Conservation (phyloP, 2,329 filamentous ascomycete genomes). For the Colletotrichum trifolii region DNA sequence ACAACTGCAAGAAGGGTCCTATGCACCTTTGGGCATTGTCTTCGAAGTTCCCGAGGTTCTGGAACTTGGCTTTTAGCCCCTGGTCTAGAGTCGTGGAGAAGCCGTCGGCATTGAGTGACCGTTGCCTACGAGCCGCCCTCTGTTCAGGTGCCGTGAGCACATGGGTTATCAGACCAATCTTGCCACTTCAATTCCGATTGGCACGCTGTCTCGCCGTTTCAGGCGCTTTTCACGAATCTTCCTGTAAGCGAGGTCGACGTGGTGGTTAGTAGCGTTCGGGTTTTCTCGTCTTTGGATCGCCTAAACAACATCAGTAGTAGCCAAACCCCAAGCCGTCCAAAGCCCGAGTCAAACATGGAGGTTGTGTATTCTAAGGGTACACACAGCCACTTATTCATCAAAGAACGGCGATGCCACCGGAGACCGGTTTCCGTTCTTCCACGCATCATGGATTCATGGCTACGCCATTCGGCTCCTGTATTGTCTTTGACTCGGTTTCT, state of each 20-base stretch:
- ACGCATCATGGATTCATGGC: constrained; percentile 4
- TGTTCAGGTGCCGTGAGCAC: constrained; percentile 7
- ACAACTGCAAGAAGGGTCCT: too few relatives aligned
- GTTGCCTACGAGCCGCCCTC: neutral
- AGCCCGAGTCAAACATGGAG: too few relatives aligned
- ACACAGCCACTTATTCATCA: constrained; percentile 23
- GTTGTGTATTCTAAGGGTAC: neutral
- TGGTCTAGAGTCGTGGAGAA: too few relatives aligned
- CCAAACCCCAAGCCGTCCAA: too few relatives aligned
- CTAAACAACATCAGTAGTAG: too few relatives aligned
- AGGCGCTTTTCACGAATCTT: neutral
- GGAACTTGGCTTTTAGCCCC: neutral
- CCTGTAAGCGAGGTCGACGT: neutral
- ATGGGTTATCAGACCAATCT: constrained; percentile 2
- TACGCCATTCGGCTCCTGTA: neutral
- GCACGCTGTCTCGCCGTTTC: constrained; percentile 10
- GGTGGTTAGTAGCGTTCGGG: too few relatives aligned
- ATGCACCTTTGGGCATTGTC: too few relatives aligned
- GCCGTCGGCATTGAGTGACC: neutral
- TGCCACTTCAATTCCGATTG: neutral
- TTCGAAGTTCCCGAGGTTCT: neutral
- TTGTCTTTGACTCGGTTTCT: constrained; percentile 1
- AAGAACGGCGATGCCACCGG: constrained; percentile 1
- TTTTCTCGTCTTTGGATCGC: too few relatives aligned
- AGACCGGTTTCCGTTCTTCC: neutral